These are phyloP conservation scores for Rhizophora mangle DNA, from an alignment of 345 rosid genomes.

Conservation along the genomic window DNA sequence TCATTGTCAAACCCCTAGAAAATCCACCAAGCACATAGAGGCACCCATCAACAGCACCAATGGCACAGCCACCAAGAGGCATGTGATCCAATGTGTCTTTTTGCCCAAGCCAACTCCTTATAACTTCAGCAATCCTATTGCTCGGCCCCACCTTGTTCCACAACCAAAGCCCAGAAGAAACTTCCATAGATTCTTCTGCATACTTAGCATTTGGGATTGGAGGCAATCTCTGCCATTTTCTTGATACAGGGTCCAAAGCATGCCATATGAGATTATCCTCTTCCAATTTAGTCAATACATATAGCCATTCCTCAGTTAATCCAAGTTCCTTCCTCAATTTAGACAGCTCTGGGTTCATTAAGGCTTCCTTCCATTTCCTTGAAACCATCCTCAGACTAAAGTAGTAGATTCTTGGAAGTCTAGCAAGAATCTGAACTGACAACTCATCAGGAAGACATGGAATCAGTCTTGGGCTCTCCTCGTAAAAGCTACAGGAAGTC, in stretches of 20 bases:
- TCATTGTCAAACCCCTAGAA: conserved; percentile 56
- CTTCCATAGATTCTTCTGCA: conserved; percentile 55
- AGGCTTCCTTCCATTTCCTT: conserved; percentile 58
- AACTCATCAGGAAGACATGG: conserved; percentile 85
- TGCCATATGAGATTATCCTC: conserved; percentile 72
- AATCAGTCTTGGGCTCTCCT: conserved; percentile 56
- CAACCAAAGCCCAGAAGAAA: conserved; percentile 42
- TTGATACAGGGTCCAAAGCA: conserved; percentile 74
- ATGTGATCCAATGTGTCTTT: conserved; percentile 44
- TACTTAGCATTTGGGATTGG: conserved; percentile 51
- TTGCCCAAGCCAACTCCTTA: conserved; percentile 69
- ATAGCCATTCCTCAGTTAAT: conserved; percentile 84
- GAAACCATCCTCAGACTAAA: conserved; percentile 57
- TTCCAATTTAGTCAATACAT: conserved; percentile 64
- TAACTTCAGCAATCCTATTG: conserved; percentile 49
- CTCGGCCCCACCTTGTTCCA: conserved; percentile 61
- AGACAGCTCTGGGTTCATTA: conserved; percentile 52
- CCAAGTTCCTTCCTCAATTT: conserved; percentile 68
- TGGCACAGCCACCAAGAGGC: conserved; percentile 76
- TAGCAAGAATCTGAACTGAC: conserved; percentile 77
- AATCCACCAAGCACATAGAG: conserved; percentile 86
- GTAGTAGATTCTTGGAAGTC: conserved; percentile 69
- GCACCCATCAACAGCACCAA: conserved; percentile 69
- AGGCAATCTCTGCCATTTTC: conserved; percentile 83
- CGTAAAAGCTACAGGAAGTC: conserved; percentile 20